Evolutionary conservation across 352 stramenopile genomes (phyloP).

Genomic region (Globisporangium splendens): DNA sequence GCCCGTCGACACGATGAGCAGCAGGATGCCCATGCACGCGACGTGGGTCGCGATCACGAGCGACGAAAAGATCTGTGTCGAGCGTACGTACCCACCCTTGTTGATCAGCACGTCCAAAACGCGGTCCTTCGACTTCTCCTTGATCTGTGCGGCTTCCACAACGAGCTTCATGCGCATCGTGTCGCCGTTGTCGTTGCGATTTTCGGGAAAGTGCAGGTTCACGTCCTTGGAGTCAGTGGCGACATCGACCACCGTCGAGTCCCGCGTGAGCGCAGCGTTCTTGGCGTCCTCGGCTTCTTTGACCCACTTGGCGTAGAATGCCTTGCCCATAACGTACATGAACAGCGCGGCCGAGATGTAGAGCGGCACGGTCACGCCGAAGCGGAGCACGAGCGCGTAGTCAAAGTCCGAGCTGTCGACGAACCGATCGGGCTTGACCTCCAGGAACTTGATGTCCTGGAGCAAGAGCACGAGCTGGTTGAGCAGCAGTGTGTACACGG

Average conservation of each 20-base stretch:
- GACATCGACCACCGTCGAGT: conserved; percentile 22
- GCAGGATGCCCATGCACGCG: conserved; percentile 64
- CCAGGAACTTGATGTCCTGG: conserved; percentile 78
- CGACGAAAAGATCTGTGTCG: conserved; percentile 71
- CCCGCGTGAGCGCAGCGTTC: conserved; percentile 45
- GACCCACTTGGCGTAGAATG: conserved; percentile 70
- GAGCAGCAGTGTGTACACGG: conserved; percentile 61
- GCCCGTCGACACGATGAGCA: conserved; percentile 58
- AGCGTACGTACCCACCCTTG: conserved; percentile 79
- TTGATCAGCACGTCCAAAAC: conserved; percentile 60
- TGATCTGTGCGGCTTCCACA: conserved; percentile 39
- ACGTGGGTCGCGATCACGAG: conserved; percentile 70
- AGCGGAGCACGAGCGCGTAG: conserved; percentile 58
- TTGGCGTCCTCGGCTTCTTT: conserved; percentile 59
- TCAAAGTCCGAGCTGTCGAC: conserved; percentile 52
- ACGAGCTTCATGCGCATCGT: conserved; percentile 39
- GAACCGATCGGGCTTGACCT: conserved; percentile 49
- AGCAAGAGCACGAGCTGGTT: conserved; percentile 72
- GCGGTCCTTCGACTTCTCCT: conserved; percentile 44
- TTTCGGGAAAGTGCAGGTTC: conserved; percentile 14
- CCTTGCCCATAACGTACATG: conserved; percentile 76
- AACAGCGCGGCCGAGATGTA: conserved; percentile 66
- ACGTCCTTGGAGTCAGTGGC: conserved; percentile 5
- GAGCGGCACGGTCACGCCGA: conserved; percentile 69
- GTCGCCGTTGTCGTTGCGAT: conserved; percentile 2